Conservation (phyloP, 192 early-diverging fungal genomes). For the Jimgerdemannia lactiflua region DNA sequence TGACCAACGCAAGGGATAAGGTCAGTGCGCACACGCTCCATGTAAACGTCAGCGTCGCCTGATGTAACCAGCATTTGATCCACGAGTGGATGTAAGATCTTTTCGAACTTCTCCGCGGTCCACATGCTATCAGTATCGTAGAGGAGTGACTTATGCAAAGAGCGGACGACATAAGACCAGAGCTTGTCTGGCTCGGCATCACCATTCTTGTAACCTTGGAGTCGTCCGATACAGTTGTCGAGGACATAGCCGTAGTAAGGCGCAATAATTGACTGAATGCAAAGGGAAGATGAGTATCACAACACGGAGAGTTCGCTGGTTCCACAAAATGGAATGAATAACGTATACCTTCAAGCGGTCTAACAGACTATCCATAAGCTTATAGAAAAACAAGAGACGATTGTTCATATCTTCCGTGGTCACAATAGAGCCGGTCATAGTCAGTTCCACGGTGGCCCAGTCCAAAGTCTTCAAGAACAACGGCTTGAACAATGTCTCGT, state of each 20-base stretch:
- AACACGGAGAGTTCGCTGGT: neutral
- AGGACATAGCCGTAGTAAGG: slow-evolving; percentile 80
- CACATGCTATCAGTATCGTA: slow-evolving; percentile 70
- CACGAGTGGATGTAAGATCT: slow-evolving; percentile 67
- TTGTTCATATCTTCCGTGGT: slow-evolving; percentile 23
- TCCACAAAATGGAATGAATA: slow-evolving; percentile 9
- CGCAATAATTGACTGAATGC: slow-evolving; percentile 59
- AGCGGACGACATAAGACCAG: slow-evolving; percentile 71
- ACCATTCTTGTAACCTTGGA: slow-evolving; percentile 50
- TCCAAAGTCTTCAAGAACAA: slow-evolving; percentile 84
- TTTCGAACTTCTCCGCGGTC: slow-evolving; percentile 73
- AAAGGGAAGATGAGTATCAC: neutral
- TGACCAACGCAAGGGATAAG: slow-evolving; percentile 80
- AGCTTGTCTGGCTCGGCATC: slow-evolving; percentile 49
- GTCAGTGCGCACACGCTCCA: slow-evolving; percentile 51
- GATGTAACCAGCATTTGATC: slow-evolving; percentile 70
- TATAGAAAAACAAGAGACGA: slow-evolving; percentile 41
- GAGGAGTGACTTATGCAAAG: slow-evolving; percentile 62
- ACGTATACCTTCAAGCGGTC: slow-evolving; percentile 38
- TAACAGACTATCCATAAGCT: slow-evolving; percentile 34
- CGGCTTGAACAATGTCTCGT: slow-evolving; percentile 93
- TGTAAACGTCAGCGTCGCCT: slow-evolving; percentile 33
- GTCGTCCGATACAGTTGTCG: slow-evolving; percentile 57
- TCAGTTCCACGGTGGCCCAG: slow-evolving; percentile 62
- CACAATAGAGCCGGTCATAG: slow-evolving; percentile 17